Evolutionary conservation across 129 eudicot genomes (phyloP), one percentile per base, ranked within the genome.

Genomic region (Chrysanthemum lavandulifolium): DNA sequence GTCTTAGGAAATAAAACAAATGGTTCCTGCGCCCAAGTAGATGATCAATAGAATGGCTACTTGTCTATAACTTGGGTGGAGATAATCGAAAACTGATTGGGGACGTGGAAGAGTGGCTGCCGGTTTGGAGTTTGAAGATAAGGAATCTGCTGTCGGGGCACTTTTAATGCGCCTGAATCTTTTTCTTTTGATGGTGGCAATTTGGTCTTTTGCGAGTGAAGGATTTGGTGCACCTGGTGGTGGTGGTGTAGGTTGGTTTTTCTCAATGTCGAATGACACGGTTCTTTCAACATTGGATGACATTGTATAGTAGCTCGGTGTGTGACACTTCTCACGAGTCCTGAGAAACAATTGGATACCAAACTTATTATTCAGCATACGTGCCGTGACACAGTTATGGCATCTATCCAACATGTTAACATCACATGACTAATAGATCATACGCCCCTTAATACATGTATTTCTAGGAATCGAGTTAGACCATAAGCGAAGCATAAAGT

Each of bases 131-230:
- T 79, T 82, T 54, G 84, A 81, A 19, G 83, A 85, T 23, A 65
- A 61, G 14, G 77, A 81, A 31, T 86, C 89, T 58, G 85, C 63
- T 14, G 59, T 63, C 3, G 98, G 98, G 61, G 92, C 96, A 52
- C 98, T 93, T 81, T 80, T 93, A 56, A 83, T 55, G 2, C 88
- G 90, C 36, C 92, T 82, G 29, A 79, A 84, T 84, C 89, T 83
- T 77, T 82, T 88, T 71, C 85, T 87, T 52, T 81, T 90, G 15
- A 82, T 62, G 58, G 27, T 62, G 69, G 60, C 31, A 18, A 68
- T 80, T 63, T 72, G 78, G 47, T 69, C 65, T 25, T 18, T 75
- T 60, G 69, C 60, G 36, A 73, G 55, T 69, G 78, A 5, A 2
- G 66, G 80, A 23, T 53, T 76, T 55, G 68, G 36, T 33, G 52